These are phyloP conservation scores for Psilocybe mexicana DNA, from an alignment of 1,284 basidiomycete genomes.

Conservation along the genomic window DNA sequence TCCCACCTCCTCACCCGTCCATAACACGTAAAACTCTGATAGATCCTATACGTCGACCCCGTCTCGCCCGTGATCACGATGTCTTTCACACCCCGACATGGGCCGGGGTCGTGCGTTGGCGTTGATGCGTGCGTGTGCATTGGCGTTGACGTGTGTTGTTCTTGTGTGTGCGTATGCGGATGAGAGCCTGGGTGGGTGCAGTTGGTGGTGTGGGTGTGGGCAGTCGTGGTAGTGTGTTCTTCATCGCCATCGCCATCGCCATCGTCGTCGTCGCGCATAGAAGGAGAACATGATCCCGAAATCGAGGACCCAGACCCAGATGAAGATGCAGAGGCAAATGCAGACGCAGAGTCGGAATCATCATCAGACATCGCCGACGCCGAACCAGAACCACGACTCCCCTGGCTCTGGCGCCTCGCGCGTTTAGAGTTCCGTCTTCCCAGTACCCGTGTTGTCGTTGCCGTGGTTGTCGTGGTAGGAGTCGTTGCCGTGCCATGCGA, in stretches of 20 bases:
- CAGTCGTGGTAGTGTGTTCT: conserved; percentile 1
- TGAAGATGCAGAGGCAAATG: background rate
- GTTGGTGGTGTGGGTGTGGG: background rate
- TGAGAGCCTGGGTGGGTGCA: background rate
- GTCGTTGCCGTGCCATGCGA: too few species aligned
- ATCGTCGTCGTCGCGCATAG: too few species aligned
- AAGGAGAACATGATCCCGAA: background rate
- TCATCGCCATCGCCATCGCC: too few species aligned
- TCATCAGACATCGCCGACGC: too few species aligned
- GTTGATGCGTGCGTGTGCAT: conserved; percentile 25
- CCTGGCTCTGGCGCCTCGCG: background rate
- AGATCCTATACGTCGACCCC: background rate
- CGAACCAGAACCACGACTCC: background rate
- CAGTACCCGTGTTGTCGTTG: too few species aligned
- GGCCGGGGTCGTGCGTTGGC: background rate
- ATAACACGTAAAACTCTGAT: conserved; percentile 47
- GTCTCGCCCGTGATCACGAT: conserved; percentile 56
- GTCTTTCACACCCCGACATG: conserved; percentile 56
- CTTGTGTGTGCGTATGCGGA: background rate
- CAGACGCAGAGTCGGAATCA: background rate
- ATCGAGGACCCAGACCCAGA: background rate
- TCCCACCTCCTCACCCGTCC: conserved; percentile 69
- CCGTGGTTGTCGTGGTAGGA: too few species aligned
- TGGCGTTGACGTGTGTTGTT: conserved; percentile 4
- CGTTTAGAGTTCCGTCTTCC: too few species aligned